phyloP scores from a whole-genome alignment of 352 stramenopile genomes.

The Globisporangium canariense region DNA sequence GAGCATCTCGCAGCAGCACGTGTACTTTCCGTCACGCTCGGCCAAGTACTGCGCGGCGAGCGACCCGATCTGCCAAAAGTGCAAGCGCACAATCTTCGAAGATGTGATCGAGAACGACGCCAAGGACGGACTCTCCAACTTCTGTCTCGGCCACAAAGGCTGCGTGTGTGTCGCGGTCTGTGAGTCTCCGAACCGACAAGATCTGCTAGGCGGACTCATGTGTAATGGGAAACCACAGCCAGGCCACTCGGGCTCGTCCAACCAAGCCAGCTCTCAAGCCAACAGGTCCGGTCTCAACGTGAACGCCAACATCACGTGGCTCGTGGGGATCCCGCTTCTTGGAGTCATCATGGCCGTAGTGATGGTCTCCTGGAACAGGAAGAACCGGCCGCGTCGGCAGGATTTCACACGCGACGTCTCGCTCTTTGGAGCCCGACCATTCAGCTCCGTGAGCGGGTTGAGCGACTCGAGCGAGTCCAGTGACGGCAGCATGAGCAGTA shows the following conservation, averaged over 20 bases:
- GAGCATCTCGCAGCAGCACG: constrained; percentile 8
- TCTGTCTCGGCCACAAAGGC: constrained; percentile 31
- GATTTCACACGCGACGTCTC: constrained; percentile 21
- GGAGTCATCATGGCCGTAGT: constrained; percentile 32
- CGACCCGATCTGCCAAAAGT: constrained; percentile 34
- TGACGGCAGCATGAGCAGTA: constrained; percentile 14
- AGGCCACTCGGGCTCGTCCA: constrained; percentile 16
- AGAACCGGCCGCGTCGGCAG: constrained; percentile 19
- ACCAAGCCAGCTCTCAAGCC: constrained; percentile 18
- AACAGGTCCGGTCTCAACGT: constrained; percentile 16
- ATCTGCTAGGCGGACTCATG: constrained; percentile 33
- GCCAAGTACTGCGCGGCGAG: constrained; percentile 36
- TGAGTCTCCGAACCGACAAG: constrained; percentile 23
- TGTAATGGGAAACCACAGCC: constrained; percentile 14
- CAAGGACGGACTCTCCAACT: constrained; percentile 28
- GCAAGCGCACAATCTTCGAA: constrained; percentile 30
- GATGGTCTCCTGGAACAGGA: constrained; percentile 38
- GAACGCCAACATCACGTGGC: constrained; percentile 32
- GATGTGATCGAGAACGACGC: constrained; percentile 41
- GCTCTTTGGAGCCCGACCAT: constrained; percentile 12
- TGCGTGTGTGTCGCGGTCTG: constrained; percentile 49
- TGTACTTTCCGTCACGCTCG: constrained; percentile 26
- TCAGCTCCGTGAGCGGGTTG: constrained; percentile 5
- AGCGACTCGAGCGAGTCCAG: constrained; percentile 15
- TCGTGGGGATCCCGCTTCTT: constrained; percentile 42